Conservation (phyloP, 2,329 filamentous ascomycete species). For the Fusarium drepaniforme region DNA sequence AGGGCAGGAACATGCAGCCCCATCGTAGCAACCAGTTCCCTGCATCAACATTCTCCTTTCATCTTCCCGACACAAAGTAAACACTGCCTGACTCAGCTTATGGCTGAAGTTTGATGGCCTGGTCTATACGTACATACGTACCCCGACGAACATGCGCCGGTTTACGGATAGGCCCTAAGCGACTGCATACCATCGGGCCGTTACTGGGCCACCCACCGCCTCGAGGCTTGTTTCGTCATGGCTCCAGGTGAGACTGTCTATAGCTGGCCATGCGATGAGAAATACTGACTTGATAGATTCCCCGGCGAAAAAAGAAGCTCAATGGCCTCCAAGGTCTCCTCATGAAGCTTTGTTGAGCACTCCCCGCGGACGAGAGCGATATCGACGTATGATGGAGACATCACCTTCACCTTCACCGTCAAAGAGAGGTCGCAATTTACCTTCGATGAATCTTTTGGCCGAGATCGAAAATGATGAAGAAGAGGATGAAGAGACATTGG, state of each 20-base stretch:
- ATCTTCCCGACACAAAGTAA: conserved; percentile 8
- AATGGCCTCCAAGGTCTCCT: conserved; percentile 77
- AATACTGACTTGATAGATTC: conserved; percentile 39
- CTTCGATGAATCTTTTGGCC: conserved; percentile 48
- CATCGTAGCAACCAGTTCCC: conserved; percentile 27
- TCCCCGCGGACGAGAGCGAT: conserved; percentile 82
- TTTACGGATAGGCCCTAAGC: conserved; percentile 19
- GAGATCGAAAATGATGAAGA: conserved; percentile 67
- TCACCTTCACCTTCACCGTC: conserved; percentile 77
- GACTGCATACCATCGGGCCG: conserved; percentile 31
- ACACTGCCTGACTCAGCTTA: conserved; percentile 19
- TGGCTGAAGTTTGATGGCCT: conserved; percentile 33
- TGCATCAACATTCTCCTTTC: conserved; percentile 33
- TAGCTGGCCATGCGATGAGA: not conserved
- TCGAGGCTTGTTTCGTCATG: conserved; percentile 34
- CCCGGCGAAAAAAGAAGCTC: conserved; percentile 56
- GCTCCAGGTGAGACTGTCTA: conserved; percentile 42
- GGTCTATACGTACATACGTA: conserved; percentile 22
- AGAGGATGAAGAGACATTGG: conserved; percentile 90
- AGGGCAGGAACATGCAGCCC: conserved; percentile 7
- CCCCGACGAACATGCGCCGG: conserved; percentile 36
- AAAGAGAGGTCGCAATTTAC: conserved; percentile 40
- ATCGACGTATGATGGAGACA: conserved; percentile 74
- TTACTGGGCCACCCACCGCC: conserved; percentile 21
- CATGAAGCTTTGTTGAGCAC: conserved; percentile 75